Conservation (phyloP, 2,329 filamentous ascomycete genomes). For the Aspergillus clavatus region DNA sequence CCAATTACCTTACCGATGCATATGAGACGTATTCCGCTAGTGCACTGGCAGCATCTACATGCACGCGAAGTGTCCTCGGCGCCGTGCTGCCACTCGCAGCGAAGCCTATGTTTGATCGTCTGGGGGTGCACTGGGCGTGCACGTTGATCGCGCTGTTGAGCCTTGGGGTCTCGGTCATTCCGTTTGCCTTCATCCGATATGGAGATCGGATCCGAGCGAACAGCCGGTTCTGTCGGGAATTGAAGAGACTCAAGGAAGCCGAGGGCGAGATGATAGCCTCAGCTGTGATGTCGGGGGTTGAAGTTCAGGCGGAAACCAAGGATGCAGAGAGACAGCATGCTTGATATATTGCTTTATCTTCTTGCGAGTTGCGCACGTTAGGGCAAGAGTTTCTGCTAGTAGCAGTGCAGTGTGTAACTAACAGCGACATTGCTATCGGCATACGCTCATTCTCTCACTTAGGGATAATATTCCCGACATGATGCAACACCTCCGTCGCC, state of each 20-base stretch:
- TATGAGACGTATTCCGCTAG: conserved; percentile 65
- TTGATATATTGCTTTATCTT: no score
- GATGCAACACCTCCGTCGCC: no score
- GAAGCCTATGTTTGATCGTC: conserved; percentile 37
- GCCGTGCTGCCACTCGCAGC: conserved; percentile 55
- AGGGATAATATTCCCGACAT: no score
- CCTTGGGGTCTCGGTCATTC: conserved; percentile 36
- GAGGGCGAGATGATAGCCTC: no score
- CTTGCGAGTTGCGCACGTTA: no score
- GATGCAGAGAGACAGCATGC: no score
- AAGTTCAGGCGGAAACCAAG: no score
- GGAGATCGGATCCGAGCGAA: conserved; percentile 36
- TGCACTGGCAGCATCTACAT: conserved; percentile 51
- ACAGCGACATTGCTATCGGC: no score
- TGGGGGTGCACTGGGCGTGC: conserved; percentile 43
- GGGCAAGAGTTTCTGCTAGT: no score
- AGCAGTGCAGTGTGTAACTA: no score
- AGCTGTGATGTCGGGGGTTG: no score
- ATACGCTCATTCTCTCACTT: no score
- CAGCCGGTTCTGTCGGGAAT: conserved; percentile 36
- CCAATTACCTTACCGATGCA: conserved; percentile 66
- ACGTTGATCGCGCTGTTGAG: conserved; percentile 39
- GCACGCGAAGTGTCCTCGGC: conserved; percentile 49
- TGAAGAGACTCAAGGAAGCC: not conserved
- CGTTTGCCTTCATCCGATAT: conserved; percentile 42